A percentile compares a stretch with the other conserved stretches of the same genome.
These are phyloP conservation scores for Datura wrightii DNA, from an alignment of 257 asterid species.

Conservation along the genomic window DNA sequence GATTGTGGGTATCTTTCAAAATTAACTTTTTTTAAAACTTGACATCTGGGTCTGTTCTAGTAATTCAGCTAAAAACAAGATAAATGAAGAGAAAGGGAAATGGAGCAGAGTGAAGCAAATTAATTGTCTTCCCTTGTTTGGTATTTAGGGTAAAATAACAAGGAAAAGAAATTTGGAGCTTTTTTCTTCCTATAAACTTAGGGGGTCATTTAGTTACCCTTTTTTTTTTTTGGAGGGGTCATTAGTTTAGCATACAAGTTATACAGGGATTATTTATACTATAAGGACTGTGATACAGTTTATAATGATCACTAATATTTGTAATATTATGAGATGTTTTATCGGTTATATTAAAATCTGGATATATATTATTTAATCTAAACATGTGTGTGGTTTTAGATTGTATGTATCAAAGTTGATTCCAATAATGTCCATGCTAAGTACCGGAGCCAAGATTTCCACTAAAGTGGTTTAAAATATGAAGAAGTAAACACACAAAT, in stretches of 20 bases:
- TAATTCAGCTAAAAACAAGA: neutral
- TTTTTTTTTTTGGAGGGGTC: too few species aligned
- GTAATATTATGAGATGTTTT: neutral
- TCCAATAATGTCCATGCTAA: neutral
- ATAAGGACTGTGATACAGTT: neutral
- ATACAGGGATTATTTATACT: neutral
- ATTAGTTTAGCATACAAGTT: too few species aligned
- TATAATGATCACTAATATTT: neutral
- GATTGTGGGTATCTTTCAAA: neutral
- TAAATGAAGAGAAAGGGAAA: too few species aligned
- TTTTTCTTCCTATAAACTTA: neutral
- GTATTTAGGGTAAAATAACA: too few species aligned
- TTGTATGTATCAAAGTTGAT: neutral
- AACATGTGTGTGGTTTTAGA: neutral
- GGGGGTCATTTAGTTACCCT: neutral
- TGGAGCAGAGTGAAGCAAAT: too few species aligned
- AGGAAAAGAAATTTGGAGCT: neutral
- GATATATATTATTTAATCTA: neutral
- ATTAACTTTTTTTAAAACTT: neutral
- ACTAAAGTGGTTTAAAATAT: too few species aligned
- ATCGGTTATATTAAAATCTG: neutral
- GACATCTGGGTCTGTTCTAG: neutral
- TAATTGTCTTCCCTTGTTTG: neutral
- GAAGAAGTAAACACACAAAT: too few species aligned
- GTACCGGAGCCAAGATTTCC: too few species aligned